Conservation (phyloP, 805 yeast species). For the Pichia sporocuriosa region DNA sequence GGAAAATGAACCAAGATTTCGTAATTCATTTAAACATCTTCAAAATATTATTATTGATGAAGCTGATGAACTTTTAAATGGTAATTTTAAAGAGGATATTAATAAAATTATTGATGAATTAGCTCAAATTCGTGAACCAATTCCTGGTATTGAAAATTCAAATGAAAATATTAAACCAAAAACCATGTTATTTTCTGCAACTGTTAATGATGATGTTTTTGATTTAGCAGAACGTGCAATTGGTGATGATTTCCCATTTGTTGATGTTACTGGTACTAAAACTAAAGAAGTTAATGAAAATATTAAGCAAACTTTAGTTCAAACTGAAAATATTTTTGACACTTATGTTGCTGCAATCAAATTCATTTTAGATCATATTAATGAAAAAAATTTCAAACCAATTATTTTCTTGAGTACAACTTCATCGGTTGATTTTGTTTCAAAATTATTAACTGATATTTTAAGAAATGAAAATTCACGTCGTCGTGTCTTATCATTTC, state of each 20-base stretch:
- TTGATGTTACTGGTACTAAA: conserved; percentile 72
- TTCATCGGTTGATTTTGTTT: conserved; percentile 53
- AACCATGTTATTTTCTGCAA: conserved; percentile 81
- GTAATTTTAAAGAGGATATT: conserved; percentile 68
- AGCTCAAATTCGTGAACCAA: conserved; percentile 21
- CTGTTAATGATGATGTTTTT: conserved; percentile 64
- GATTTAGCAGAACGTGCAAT: conserved; percentile 55
- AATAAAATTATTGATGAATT: conserved; percentile 48
- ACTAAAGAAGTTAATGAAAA: conserved; percentile 57
- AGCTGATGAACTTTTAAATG: conserved; percentile 81
- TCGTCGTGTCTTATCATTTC: conserved; percentile 33
- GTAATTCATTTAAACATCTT: conserved; percentile 43
- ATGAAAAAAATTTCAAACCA: conserved; percentile 53
- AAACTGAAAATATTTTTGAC: conserved; percentile 49
- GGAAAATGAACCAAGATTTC: conserved; percentile 36
- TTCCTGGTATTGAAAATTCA: conserved; percentile 15
- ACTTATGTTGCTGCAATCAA: conserved; percentile 49
- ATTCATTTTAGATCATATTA: conserved; percentile 35
- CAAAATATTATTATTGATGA: conserved; percentile 76
- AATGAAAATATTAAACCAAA: conserved; percentile 36
- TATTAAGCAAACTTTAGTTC: conserved; percentile 60
- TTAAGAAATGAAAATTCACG: conserved; percentile 16
- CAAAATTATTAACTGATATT: conserved; percentile 31
- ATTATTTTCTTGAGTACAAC: conserved; percentile 81
- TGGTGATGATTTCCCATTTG: conserved; percentile 44